phyloP scores from a whole-genome alignment of 139 green algal species.

The Tetradesmus lagerheimii region DNA sequence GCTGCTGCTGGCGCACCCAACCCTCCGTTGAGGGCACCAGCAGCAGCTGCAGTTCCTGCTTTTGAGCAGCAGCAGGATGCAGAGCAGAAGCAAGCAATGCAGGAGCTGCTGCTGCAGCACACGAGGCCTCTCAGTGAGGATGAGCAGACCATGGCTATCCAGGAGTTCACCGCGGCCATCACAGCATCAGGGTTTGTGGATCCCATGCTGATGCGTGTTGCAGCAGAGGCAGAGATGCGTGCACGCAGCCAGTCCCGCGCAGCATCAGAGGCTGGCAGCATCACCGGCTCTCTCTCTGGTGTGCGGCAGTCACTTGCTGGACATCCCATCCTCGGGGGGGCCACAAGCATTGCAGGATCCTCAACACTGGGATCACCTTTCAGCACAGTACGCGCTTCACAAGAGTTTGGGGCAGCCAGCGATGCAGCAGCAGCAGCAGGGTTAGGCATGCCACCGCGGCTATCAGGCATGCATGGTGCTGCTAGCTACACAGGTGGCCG shows the following conservation, averaged over 20 bases:
- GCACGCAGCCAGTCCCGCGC: background rate
- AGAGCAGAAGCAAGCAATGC: background rate
- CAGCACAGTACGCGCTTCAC: background rate
- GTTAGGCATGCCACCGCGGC: too few relatives aligned
- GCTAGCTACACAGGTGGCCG: too few relatives aligned
- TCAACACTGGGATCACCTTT: background rate
- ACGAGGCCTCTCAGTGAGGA: background rate
- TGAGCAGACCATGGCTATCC: background rate
- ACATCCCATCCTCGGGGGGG: background rate
- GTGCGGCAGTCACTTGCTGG: background rate
- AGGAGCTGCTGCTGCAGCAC: background rate
- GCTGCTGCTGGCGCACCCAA: background rate
- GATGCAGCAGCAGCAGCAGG: background rate
- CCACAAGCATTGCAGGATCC: background rate
- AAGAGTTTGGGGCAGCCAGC: too few relatives aligned
- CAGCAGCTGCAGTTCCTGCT: background rate
- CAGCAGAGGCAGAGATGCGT: background rate
- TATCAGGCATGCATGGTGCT: too few relatives aligned
- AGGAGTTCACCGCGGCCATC: background rate
- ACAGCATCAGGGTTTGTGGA: background rate
- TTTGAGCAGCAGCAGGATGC: background rate
- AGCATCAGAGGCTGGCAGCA: background rate
- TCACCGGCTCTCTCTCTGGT: too few relatives aligned
- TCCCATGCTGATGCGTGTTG: background rate
- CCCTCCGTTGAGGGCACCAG: too few relatives aligned